These are phyloP conservation scores for Sechiopsis laciniata DNA, from an alignment of 306 rosid genomes.

Conservation along the genomic window DNA sequence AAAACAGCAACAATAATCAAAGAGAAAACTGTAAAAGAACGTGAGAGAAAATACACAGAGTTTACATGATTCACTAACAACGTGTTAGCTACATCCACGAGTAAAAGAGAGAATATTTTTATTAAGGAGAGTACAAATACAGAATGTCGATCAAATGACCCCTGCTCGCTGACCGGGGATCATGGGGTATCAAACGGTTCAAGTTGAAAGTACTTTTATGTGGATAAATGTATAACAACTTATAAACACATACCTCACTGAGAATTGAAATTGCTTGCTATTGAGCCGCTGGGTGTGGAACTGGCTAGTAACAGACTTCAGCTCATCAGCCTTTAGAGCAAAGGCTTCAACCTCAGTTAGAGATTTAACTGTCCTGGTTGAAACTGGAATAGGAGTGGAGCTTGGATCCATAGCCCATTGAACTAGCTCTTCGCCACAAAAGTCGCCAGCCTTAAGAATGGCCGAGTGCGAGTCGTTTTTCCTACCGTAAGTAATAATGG, in stretches of 20 bases:
- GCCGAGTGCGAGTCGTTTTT: slow-evolving; percentile 56
- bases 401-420: slow-evolving; percentile 84
- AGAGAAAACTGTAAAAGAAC: too few relatives aligned
- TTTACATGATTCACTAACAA: too few relatives aligned
- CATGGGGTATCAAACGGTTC: too few relatives aligned
- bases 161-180: too few relatives aligned
- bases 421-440: slow-evolving; percentile 93
- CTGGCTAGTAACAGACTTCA: slow-evolving; percentile 64
- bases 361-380: slow-evolving; percentile 65
- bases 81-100: too few relatives aligned
- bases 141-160: too few relatives aligned
- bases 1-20: too few relatives aligned
- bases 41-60: too few relatives aligned
- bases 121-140: too few relatives aligned
- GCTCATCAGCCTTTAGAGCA: slow-evolving; percentile 66
- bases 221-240: background rate
- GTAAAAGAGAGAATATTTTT: too few relatives aligned
- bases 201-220: background rate
- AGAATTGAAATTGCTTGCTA: slow-evolving; percentile 52
- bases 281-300: slow-evolving; percentile 50
- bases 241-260: slow-evolving; percentile 55
- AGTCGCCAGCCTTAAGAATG: slow-evolving; percentile 66
- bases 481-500: slow-evolving; percentile 63
- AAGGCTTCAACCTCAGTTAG: slow-evolving; percentile 81
- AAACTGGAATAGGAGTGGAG: slow-evolving; percentile 57